Evolutionary conservation across 2,329 filamentous ascomycete genomes (phyloP).

Genomic region (Moelleriella libera): DNA sequence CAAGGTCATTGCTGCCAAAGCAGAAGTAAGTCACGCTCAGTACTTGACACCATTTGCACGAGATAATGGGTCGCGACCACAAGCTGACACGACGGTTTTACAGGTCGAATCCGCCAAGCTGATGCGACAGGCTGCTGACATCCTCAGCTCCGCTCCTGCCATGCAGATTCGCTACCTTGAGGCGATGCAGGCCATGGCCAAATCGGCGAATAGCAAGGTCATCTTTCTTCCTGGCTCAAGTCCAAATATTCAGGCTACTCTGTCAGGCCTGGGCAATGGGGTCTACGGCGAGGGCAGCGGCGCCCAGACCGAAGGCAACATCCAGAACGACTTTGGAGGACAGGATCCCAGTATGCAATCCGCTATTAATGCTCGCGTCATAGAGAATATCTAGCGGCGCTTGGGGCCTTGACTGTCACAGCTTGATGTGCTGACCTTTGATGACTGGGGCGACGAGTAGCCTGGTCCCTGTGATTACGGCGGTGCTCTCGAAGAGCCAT

Average conservation of each 20-base stretch:
- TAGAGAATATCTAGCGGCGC: slow-evolving; percentile 63
- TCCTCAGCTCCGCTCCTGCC: slow-evolving; percentile 77
- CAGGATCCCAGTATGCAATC: slow-evolving; percentile 54
- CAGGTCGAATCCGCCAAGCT: slow-evolving; percentile 85
- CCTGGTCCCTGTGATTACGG: too few species aligned
- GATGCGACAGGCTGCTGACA: slow-evolving; percentile 87
- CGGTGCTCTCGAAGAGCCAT: too few species aligned
- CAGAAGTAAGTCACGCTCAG: slow-evolving; percentile 39
- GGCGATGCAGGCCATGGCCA: slow-evolving; percentile 98
- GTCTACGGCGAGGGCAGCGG: slow-evolving; percentile 32
- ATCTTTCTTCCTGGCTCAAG: slow-evolving; percentile 59
- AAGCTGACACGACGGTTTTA: too few species aligned
- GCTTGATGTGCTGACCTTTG: background rate
- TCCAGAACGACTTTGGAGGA: slow-evolving; percentile 37
- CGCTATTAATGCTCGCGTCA: slow-evolving; percentile 66
- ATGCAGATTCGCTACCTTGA: slow-evolving; percentile 99
- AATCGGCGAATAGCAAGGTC: slow-evolving; percentile 77
- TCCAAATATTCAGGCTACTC: slow-evolving; percentile 38
- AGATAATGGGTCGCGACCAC: too few species aligned
- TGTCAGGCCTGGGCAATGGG: slow-evolving; percentile 28
- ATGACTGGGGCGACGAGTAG: too few species aligned
- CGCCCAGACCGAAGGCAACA: slow-evolving; percentile 25
- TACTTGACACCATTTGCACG: too few species aligned
- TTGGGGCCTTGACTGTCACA: background rate
- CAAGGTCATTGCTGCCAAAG: slow-evolving; percentile 95